Base-by-base conservation (phyloP, 1,284 basidiomycete species). In the Papiliotrema terrestris region DNA sequence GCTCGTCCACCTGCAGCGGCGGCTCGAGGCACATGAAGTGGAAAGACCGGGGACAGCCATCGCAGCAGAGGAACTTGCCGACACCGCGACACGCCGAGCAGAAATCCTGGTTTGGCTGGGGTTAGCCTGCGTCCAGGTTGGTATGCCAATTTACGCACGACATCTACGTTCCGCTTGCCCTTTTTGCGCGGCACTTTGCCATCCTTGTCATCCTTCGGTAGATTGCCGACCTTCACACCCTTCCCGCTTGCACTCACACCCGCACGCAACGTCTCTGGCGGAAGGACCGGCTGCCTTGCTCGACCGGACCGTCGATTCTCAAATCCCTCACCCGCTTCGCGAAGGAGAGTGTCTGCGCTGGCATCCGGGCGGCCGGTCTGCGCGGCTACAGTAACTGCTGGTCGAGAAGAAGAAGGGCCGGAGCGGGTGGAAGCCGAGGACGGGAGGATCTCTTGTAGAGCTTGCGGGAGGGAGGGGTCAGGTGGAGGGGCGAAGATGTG, bases 1-100 rank as follows among this genome's bases (percentile, higher is more conserved):
- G 79, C 67, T 98, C 92, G 65, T 88, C 83, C 51, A 86, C 81
- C 63, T 94, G 89, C 78, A 97, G 84, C 22, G 95, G 95, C 42
- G 95, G 95, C 72, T 97, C 89, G 66, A 98, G 83, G 75, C 95
- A 99, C 83, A 87, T 86, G 58, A 98, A 86, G 77, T 99, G 95
- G 75, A 97, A 99, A 22, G 92, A 91, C 61, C 89, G 82, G 32
- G 95, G 91, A 73, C 96, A 99, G 14, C 94, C 93, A 73, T 98
- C 95, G 76, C 95, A 99, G 74, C 97, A 98, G 9, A 95, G 83
- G 57, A 94, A 80, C 54, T 93, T 89, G 26, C 83, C 83, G 48
- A 80, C 78, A 14, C 81, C 81, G 26, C 86, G 83, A 77, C 95
- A 98, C 1, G 90, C 84, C 50, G 92, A 94, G 74, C 94, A 98